These are phyloP conservation scores for Sonneratia caseolaris DNA, from an alignment of 345 rosid genomes.

Conservation along the genomic window DNA sequence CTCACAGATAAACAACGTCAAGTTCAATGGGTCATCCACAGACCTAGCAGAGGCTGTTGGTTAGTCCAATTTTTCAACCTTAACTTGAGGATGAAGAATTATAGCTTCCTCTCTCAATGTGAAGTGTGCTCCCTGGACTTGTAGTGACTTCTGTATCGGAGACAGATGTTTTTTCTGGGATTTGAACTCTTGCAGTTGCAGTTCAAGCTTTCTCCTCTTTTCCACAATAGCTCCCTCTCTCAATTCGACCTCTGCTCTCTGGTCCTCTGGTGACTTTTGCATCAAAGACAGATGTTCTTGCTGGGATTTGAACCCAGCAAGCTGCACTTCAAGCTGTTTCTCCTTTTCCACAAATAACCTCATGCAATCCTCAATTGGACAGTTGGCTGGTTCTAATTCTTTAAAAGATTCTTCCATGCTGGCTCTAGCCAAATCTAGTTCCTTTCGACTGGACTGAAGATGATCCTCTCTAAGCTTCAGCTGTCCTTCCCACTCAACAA, in stretches of 20 bases:
- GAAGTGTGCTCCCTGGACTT: background rate
- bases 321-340: background rate
- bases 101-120: background rate
- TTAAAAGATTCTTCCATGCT: background rate
- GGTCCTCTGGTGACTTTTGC: background rate
- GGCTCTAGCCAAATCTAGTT: background rate
- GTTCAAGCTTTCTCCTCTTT: background rate
- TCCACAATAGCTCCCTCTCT: background rate
- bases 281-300: background rate
- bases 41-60: background rate
- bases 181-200: background rate
- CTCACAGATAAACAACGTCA: conserved; percentile 20
- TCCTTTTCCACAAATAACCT: background rate
- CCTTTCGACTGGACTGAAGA: background rate
- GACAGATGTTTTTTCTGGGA: background rate
- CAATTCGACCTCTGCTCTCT: background rate
- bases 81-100: background rate
- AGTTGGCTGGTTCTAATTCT: background rate
- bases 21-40: conserved; percentile 10
- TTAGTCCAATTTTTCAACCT: background rate
- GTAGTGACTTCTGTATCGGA: conserved; percentile 1
- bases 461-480: background rate
- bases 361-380: background rate
- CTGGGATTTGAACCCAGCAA: background rate
- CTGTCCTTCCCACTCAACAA: background rate